Evolutionary conservation across 2,329 filamentous ascomycete genomes (phyloP).

Genomic region (Hymenoscyphus albidus): DNA sequence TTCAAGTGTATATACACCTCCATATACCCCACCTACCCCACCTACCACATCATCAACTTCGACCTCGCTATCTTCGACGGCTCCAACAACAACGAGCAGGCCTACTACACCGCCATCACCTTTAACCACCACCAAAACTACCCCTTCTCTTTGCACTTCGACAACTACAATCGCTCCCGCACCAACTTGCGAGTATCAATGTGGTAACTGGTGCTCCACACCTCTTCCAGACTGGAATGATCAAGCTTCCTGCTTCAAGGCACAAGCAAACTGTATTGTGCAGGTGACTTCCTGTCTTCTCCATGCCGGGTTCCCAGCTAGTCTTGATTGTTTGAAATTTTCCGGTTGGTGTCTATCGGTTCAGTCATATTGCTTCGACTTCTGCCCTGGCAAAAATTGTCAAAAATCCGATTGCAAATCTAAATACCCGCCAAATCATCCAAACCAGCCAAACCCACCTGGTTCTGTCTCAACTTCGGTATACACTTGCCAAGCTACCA

Average conservation of each 20-base stretch:
- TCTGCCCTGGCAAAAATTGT: conserved; percentile 37
- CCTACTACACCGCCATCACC: conserved; percentile 15
- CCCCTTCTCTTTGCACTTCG: conserved; percentile 43
- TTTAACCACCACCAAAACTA: conserved; percentile 32
- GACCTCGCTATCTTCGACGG: conserved; percentile 8
- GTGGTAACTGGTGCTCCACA: conserved; percentile 51
- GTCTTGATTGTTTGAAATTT: conserved; percentile 49
- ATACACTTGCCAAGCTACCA: conserved; percentile 31
- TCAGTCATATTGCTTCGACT: conserved; percentile 41
- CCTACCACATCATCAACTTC: conserved; percentile 11
- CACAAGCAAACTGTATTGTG: conserved; percentile 40
- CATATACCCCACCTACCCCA: conserved; percentile 6
- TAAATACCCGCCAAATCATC: conserved; percentile 40
- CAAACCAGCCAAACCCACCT: conserved; percentile 38
- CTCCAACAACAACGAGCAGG: not conserved
- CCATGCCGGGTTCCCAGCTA: conserved; percentile 47
- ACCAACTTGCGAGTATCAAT: conserved; percentile 50
- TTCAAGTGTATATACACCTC: no score
- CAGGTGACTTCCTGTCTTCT: conserved; percentile 50
- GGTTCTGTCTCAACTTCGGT: conserved; percentile 35
- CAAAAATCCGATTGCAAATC: conserved; percentile 44
- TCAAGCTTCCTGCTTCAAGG: conserved; percentile 40
- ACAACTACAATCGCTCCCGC: conserved; percentile 40
- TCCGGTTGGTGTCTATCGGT: conserved; percentile 47
- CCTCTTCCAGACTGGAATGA: conserved; percentile 48